Conservation (phyloP, 225 moss, liverwort and hornwort genomes). For the Bryoerythrophyllum caledonicum region DNA sequence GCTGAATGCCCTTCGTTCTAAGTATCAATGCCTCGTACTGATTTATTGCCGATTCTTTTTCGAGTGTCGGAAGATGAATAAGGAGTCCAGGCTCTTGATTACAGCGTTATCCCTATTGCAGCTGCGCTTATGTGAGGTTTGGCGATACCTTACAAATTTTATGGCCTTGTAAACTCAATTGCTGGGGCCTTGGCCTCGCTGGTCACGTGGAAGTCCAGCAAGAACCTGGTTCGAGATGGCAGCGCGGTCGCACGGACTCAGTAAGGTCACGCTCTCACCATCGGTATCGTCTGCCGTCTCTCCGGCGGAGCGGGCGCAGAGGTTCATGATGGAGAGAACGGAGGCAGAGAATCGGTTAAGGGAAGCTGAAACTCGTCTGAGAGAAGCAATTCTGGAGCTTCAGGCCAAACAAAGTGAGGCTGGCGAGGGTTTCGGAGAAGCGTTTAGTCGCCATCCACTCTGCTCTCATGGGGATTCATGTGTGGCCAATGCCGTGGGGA, state of each 20-base stretch:
- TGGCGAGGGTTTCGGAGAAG: constrained; percentile 11
- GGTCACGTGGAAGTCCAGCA: background rate
- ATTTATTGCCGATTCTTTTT: background rate
- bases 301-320: constrained; percentile 16
- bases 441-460: constrained; percentile 23
- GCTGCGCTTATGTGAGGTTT: background rate
- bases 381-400: constrained; percentile 25
- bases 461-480: constrained; percentile 21
- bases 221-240: constrained; percentile 17
- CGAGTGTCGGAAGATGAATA: background rate
- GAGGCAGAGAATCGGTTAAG: constrained; percentile 26
- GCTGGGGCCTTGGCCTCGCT: constrained; percentile 9
- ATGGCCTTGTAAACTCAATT: constrained; percentile 1
- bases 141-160: background rate
- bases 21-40: constrained; percentile 5
- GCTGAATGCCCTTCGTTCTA: background rate
- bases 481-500: constrained; percentile 26
- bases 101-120: background rate
- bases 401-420: constrained; percentile 18
- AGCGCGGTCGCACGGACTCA: constrained; percentile 6
- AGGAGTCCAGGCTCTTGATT: background rate
- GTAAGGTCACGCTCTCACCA: constrained; percentile 17
- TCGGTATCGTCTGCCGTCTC: constrained; percentile 11
- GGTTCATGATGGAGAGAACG: constrained; percentile 20
- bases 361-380: constrained; percentile 24